Base-by-base conservation (phyloP, 768 basidiomycete species). In the Auricularia cornea region DNA sequence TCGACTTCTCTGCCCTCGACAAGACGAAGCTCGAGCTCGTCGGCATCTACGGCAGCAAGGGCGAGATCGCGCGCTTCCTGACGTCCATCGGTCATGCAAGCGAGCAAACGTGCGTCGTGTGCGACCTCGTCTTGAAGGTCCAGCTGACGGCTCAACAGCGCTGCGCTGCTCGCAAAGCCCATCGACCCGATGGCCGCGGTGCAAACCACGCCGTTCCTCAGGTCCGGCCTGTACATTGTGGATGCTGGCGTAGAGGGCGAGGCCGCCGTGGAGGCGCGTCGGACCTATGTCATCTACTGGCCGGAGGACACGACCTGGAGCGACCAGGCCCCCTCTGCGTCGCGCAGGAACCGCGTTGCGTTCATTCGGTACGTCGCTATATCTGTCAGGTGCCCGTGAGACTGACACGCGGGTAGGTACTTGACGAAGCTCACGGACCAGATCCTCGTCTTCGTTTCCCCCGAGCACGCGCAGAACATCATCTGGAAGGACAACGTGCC, bases 391-490 rank as follows among this genome's bases (percentile, higher is more conserved):
- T 54, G 38, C 38, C 38, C 38, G 38, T 18, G 8, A 40, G 38
- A 40, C 38, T 18, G 8, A 18, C 38, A 8, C 38, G 8, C 18
- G 20, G 23, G 5, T 38, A 86, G 86, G 59, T 87, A 87, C 66
- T 78, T 87, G 14, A 84, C 78, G 1, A 84, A 84, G 71, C 76
- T 86, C 41, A 73, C 80, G 20, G 84, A 87, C 65, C 86, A 87
- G 69, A 68, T 82, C 2, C 68, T 80, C 1, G 80, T 79, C 30
- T 68, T 86, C 35, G 70, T 86, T 23, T 83, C 84, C 3, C 68
- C 78, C 0, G 77, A 80, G 16, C 80, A 86, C 56, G 74, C 80
- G 0, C 65, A 71, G 40, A 69, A 76, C 2, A 73, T 86, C 57
- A 69, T 83, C 3, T 85, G 79, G 79, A 66, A 68, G 29, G 56